phyloP scores from a whole-genome alignment of 768 basidiomycete species.

The Epithele typhae region DNA sequence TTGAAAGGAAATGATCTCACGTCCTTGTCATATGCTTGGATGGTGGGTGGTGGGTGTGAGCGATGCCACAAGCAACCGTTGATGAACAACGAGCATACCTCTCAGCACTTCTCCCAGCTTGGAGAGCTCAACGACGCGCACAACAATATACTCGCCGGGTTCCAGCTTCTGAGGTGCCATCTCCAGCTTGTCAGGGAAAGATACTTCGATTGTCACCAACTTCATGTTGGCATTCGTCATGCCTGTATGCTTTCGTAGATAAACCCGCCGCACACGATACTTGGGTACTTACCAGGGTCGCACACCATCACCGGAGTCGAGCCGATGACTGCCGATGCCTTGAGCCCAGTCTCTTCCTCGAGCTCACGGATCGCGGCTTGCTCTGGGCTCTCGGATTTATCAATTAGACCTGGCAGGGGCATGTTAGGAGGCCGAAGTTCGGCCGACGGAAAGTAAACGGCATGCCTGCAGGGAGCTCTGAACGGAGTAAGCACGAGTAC shows the following conservation, averaged over 20 bases:
- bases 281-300: slow-evolving; percentile 58
- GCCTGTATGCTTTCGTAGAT: slow-evolving; percentile 39
- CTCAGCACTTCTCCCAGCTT: slow-evolving; percentile 60
- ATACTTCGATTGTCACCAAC: slow-evolving; percentile 68
- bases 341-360: slow-evolving; percentile 90
- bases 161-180: slow-evolving; percentile 75
- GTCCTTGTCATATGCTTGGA: slow-evolving; percentile 58
- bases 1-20: slow-evolving; percentile 29
- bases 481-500: neutral
- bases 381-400: slow-evolving; percentile 79
- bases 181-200: slow-evolving; percentile 61
- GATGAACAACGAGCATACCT: slow-evolving; percentile 37
- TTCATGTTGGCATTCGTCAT: slow-evolving; percentile 96
- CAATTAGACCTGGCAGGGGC: slow-evolving; percentile 81
- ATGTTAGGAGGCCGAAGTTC: too few species aligned
- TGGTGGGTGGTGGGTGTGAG: too few species aligned
- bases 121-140: slow-evolving; percentile 61
- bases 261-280: neutral
- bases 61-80: slow-evolving; percentile 22
- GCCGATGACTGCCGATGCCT: slow-evolving; percentile 58
- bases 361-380: slow-evolving; percentile 83
- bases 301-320: slow-evolving; percentile 56
- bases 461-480: slow-evolving; percentile 57
- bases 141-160: slow-evolving; percentile 80
- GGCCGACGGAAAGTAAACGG: too few species aligned